These are phyloP conservation scores for Pharus latifolius DNA, from an alignment of 176 grass and related monocot genomes.

Conservation along the genomic window DNA sequence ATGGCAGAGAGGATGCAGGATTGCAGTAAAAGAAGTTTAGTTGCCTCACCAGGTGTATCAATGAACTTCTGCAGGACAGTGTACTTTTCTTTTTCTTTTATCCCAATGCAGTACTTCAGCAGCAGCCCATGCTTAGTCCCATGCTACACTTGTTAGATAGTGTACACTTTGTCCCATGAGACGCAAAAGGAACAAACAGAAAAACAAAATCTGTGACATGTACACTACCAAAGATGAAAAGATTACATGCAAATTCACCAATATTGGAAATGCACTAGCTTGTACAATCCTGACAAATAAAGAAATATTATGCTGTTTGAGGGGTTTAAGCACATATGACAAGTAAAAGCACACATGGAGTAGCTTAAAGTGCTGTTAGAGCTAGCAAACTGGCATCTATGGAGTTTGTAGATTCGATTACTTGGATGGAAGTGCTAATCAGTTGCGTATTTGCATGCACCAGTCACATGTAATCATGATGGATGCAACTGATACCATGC, in stretches of 20 bases:
- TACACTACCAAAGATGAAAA: no score
- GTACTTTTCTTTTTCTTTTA: not conserved
- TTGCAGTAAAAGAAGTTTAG: not conserved
- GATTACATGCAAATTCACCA: no score
- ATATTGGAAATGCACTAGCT: not conserved
- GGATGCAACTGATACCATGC: not conserved
- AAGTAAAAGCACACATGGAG: not conserved
- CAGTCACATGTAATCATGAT: not conserved
- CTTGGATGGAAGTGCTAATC: not conserved
- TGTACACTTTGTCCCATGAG: no score
- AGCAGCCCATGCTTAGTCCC: not conserved
- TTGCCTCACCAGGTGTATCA: not conserved
- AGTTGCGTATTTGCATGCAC: not conserved
- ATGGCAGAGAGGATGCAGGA: not conserved
- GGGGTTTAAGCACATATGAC: no score
- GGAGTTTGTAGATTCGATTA: not conserved
- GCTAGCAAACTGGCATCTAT: not conserved
- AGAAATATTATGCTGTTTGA: no score
- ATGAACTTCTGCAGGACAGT: slow-evolving; percentile 5
- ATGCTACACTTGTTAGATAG: no score
- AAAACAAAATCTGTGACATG: no score
- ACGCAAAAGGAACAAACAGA: no score
- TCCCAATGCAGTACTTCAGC: not conserved
- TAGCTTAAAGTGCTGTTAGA: no score
- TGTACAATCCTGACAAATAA: not conserved